phyloP scores from a whole-genome alignment of 441 rosid genomes.

The Croton laevigatus region DNA sequence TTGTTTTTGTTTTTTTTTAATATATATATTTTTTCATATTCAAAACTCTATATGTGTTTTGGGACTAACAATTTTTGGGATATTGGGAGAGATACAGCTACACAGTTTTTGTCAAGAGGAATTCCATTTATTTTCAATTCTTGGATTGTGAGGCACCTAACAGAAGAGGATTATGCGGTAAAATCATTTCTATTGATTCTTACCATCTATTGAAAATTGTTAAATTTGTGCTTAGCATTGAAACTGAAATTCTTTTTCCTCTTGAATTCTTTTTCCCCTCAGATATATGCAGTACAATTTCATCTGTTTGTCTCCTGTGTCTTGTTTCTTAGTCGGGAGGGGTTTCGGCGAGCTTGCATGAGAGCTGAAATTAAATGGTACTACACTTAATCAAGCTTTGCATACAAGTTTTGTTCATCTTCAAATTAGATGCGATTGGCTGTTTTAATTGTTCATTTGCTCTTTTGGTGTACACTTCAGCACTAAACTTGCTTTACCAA shows the following conservation, averaged over 20 bases:
- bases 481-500: not conserved
- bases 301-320: constrained; percentile 88
- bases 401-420: not conserved
- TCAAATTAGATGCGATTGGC: not conserved
- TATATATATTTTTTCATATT: not conserved
- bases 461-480: not conserved
- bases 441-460: not conserved
- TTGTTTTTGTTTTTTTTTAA: not conserved
- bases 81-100: constrained; percentile 43
- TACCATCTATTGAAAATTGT: not conserved
- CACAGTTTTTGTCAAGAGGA: constrained; percentile 84
- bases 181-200: constrained; percentile 15
- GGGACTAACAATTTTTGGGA: not conserved
- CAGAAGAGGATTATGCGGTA: constrained; percentile 79
- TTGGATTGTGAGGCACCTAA: constrained; percentile 90
- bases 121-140: constrained; percentile 88
- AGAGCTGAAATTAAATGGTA: constrained; percentile 74
- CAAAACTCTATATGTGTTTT: not conserved
- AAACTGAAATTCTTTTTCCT: constrained; percentile 10
- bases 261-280: no score
- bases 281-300: constrained; percentile 88
- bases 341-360: constrained; percentile 93
- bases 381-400: not conserved
- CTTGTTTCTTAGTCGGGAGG: constrained; percentile 91
- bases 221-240: not conserved